These are phyloP conservation scores for Hortiboletus flavorubellus DNA, from an alignment of 768 basidiomycete species.

Conservation along the genomic window DNA sequence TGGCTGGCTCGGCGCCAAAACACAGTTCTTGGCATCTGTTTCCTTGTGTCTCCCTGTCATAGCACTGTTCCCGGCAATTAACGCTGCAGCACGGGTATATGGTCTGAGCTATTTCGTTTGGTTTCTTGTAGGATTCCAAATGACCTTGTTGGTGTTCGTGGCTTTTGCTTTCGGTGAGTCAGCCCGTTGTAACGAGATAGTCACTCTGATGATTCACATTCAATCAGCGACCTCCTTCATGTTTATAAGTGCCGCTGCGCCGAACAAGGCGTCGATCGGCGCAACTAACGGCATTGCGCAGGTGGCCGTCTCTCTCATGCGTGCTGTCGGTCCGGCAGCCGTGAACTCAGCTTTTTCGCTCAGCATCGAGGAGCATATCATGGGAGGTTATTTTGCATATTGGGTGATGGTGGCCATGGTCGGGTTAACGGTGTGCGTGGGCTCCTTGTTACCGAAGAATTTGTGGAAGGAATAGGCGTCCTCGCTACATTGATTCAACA, in stretches of 20 bases:
- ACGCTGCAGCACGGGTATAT: constrained; percentile 30
- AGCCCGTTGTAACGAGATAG: no score
- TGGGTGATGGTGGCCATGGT: constrained; percentile 32
- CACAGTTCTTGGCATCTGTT: constrained; percentile 49
- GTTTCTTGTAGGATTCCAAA: no score
- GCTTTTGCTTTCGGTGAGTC: no score
- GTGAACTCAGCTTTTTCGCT: constrained; percentile 29
- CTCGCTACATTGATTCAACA: no score
- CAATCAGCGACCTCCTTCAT: constrained; percentile 62
- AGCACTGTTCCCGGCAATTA: constrained; percentile 43
- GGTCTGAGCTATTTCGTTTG: constrained; percentile 48
- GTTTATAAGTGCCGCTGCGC: constrained; percentile 60
- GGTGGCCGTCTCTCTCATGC: constrained; percentile 27
- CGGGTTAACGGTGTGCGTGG: constrained; percentile 28
- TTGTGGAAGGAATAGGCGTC: constrained; percentile 15
- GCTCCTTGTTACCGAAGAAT: constrained; percentile 32
- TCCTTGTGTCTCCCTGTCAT: constrained; percentile 45
- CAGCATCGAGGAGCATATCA: constrained; percentile 33
- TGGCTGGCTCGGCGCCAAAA: constrained; percentile 56
- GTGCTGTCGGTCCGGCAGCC: constrained; percentile 26
- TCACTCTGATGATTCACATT: no score
- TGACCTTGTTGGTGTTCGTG: no score
- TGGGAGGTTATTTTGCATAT: constrained; percentile 60
- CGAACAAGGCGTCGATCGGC: constrained; percentile 63
- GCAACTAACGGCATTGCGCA: constrained; percentile 61